Percentiles rank a stretch among this genome's conserved stretches.
Evolutionary conservation across 2,329 filamentous ascomycete genomes (phyloP).

Genomic region (Mariannaea elegans): DNA sequence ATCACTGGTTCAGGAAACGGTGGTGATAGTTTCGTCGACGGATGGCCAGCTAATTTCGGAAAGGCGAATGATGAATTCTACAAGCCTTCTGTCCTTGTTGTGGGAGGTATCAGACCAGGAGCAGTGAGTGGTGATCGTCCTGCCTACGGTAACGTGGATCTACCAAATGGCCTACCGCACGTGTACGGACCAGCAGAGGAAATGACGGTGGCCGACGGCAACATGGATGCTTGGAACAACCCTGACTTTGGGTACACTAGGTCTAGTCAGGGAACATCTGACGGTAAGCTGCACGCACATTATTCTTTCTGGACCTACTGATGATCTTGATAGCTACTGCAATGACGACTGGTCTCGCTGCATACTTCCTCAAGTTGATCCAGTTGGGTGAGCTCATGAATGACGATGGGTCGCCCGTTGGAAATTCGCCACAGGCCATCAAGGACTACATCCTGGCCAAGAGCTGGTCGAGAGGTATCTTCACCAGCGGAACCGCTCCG

Average conservation of each 20-base stretch:
- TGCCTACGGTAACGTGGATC: neutral
- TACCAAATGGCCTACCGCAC: neutral
- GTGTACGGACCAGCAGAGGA: neutral
- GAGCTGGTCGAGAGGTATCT: constrained; percentile 1
- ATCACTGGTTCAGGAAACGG: neutral
- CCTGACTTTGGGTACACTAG: neutral
- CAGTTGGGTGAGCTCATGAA: neutral
- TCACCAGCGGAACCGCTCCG: neutral
- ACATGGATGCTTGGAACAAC: neutral
- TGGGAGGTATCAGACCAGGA: neutral
- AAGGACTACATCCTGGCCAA: neutral
- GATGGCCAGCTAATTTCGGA: neutral
- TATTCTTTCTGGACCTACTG: neutral
- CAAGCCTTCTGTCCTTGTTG: neutral
- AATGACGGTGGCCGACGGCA: neutral
- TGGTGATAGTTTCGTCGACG: neutral
- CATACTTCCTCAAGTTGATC: neutral
- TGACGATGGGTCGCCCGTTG: neutral
- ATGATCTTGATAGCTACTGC: too few relatives aligned
- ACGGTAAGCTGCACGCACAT: neutral
- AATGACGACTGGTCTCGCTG: constrained; percentile 2
- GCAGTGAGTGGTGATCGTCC: neutral
- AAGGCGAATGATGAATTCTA: too few relatives aligned
- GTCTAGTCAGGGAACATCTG: neutral
- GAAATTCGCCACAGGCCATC: neutral